These are phyloP conservation scores for Phytophthora aleatoria DNA, from an alignment of 352 stramenopile species.

Conservation along the genomic window DNA sequence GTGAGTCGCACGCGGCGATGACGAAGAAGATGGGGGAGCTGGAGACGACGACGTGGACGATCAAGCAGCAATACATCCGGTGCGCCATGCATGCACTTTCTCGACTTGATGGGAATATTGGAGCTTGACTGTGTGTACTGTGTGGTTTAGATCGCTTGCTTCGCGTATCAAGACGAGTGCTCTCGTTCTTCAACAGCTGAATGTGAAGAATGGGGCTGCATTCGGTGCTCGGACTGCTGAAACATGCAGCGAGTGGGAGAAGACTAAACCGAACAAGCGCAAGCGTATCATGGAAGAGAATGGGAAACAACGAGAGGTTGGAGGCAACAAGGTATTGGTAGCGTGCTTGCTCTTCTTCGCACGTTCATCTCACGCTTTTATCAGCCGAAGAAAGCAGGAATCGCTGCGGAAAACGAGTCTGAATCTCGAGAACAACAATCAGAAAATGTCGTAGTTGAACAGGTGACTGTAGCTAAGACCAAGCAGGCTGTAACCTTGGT, in stretches of 20 bases:
- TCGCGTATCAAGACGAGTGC: constrained; percentile 59
- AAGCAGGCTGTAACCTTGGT: background rate
- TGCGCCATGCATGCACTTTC: constrained; percentile 19
- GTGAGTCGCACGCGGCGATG: constrained; percentile 51
- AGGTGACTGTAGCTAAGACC: constrained; percentile 2
- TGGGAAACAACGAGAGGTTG: constrained; percentile 3
- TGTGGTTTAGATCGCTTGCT: constrained; percentile 49
- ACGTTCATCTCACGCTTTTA: constrained; percentile 23
- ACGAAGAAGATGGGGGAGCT: constrained; percentile 51
- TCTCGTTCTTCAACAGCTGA: constrained; percentile 51
- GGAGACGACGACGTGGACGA: constrained; percentile 36
- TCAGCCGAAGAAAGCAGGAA: constrained; percentile 30
- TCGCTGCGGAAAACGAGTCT: constrained; percentile 1
- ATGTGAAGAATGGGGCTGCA: constrained; percentile 26
- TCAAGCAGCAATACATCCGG: constrained; percentile 68
- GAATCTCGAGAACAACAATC: background rate
- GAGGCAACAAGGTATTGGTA: constrained; percentile 32
- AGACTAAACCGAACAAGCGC: constrained; percentile 44
- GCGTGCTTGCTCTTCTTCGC: constrained; percentile 3
- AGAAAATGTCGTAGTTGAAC: constrained; percentile 1
- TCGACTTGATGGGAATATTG: background rate
- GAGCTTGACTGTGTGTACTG: background rate
- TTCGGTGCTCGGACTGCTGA: constrained; percentile 28
- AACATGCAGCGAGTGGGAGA: constrained; percentile 38
- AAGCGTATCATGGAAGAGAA: constrained; percentile 33